Percentiles rank a stretch among this genome's conserved stretches.
Conservation (phyloP, 192 early-diverging fungal genomes). For the Allomyces javanicus region DNA sequence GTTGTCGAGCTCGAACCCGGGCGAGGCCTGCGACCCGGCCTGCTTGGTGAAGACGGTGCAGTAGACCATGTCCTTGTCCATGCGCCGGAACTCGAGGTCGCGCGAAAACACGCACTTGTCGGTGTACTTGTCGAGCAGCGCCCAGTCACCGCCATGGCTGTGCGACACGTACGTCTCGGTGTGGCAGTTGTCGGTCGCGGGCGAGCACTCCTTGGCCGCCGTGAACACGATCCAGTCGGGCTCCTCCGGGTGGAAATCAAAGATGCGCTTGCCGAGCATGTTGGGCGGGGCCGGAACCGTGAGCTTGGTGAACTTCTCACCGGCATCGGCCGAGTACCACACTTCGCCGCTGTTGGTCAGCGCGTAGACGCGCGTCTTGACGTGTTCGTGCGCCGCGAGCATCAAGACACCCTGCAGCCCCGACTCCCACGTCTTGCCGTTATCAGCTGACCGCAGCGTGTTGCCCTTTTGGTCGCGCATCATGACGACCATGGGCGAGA, state of each 20-base stretch:
- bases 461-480: constrained; percentile 33
- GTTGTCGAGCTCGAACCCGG: constrained; percentile 33
- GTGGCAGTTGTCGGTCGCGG: constrained; percentile 28
- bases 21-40: constrained; percentile 31
- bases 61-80: constrained; percentile 48
- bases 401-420: constrained; percentile 25
- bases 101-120: constrained; percentile 64
- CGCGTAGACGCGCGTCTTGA: constrained; percentile 41
- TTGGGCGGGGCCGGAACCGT: constrained; percentile 42
- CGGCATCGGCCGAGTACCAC: constrained; percentile 34
- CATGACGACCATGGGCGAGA: constrained; percentile 30
- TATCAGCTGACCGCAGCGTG: constrained; percentile 47
- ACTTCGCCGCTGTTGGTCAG: constrained; percentile 26
- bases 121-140: constrained; percentile 53
- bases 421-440: constrained; percentile 51
- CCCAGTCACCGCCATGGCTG: constrained; percentile 55
- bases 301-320: constrained; percentile 24
- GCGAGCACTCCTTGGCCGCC: constrained; percentile 22
- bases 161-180: constrained; percentile 49
- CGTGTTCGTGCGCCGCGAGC: constrained; percentile 51
- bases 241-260: constrained; percentile 79
- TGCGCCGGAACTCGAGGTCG: constrained; percentile 29
- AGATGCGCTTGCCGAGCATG: constrained; percentile 35
- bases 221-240: constrained; percentile 74
- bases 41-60: constrained; percentile 50